These are phyloP conservation scores for Endoconidiophora laricicola DNA, from an alignment of 2,329 filamentous ascomycete genomes.

Conservation along the genomic window DNA sequence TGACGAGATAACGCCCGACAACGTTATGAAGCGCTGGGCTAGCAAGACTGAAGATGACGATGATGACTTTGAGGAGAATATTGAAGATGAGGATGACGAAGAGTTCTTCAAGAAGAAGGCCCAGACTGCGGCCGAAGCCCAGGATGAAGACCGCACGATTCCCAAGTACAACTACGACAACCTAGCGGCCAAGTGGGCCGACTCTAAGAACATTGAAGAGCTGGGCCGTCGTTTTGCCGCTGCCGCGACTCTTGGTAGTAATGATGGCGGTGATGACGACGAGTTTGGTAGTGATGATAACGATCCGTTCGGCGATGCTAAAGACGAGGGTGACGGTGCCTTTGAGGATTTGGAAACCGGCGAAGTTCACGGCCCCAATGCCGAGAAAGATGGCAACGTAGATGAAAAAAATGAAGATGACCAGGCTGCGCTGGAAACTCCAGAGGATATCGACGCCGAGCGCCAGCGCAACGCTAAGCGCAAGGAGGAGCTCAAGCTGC, in stretches of 20 bases:
- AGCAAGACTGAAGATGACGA: slow-evolving; percentile 38
- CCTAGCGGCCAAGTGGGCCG: slow-evolving; percentile 72
- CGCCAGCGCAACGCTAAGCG: slow-evolving; percentile 76
- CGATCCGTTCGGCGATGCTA: slow-evolving; percentile 34
- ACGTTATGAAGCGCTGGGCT: slow-evolving; percentile 67
- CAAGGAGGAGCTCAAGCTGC: slow-evolving; percentile 85
- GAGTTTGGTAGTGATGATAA: slow-evolving; percentile 38
- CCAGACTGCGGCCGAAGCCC: slow-evolving; percentile 48
- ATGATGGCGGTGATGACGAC: slow-evolving; percentile 20
- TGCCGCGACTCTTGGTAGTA: slow-evolving; percentile 23
- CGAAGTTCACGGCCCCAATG: slow-evolving; percentile 33
- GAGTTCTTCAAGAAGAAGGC: slow-evolving; percentile 51
- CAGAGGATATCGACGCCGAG: slow-evolving; percentile 60
- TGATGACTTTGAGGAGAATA: slow-evolving; percentile 37
- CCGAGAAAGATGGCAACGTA: slow-evolving; percentile 16
- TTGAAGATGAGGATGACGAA: slow-evolving; percentile 36
- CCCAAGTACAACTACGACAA: slow-evolving; percentile 66
- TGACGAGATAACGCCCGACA: slow-evolving; percentile 52
- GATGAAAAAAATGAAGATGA: slow-evolving; percentile 16
- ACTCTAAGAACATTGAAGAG: slow-evolving; percentile 58
- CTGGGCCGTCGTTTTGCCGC: slow-evolving; percentile 63
- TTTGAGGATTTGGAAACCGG: slow-evolving; percentile 77
- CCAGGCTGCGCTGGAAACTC: slow-evolving; percentile 25
- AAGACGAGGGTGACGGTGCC: slow-evolving; percentile 58
- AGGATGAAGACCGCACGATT: slow-evolving; percentile 63